A percentile compares a stretch with the other conserved stretches of the same genome.
Conservation (phyloP, 805 yeast genomes). For the Wickerhamiella allomyrinae region DNA sequence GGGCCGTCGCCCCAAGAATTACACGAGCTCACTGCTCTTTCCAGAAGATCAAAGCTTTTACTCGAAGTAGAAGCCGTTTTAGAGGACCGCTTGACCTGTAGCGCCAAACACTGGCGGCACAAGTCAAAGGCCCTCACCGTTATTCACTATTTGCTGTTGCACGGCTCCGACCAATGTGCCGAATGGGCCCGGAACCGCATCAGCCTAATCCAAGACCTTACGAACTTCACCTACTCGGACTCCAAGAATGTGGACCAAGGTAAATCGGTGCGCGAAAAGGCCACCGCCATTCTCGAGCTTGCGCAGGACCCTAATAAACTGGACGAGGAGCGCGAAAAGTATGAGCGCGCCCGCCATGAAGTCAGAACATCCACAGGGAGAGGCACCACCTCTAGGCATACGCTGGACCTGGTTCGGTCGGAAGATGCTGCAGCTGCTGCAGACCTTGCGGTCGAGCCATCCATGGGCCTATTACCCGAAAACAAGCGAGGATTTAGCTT, state of each 20-base stretch:
- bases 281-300: constrained; percentile 17
- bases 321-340: constrained; percentile 18
- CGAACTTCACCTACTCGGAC: constrained; percentile 10
- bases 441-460: constrained; percentile 4
- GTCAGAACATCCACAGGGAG: constrained; percentile 20
- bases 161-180: constrained; percentile 14
- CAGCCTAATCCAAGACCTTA: constrained; percentile 8
- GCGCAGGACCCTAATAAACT: constrained; percentile 19
- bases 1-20: constrained; percentile 18
- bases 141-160: constrained; percentile 15
- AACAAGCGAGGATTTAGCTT: constrained; percentile 1
- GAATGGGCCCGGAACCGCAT: constrained; percentile 12
- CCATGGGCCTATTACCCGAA: neutral
- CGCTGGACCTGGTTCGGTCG: constrained; percentile 16
- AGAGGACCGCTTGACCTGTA: constrained; percentile 13
- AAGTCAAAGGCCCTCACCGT: constrained; percentile 18
- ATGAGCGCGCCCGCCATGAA: constrained; percentile 18
- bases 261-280: constrained; percentile 21
- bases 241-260: constrained; percentile 23
- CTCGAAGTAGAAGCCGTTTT: constrained; percentile 13
- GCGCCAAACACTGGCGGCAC: constrained; percentile 19
- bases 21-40: constrained; percentile 11
- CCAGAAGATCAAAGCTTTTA: constrained; percentile 11
- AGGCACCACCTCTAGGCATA: constrained; percentile 16
- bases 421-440: constrained; percentile 12